These are phyloP conservation scores for Calycina marina DNA, from an alignment of 2,329 filamentous ascomycete genomes.

Conservation along the genomic window DNA sequence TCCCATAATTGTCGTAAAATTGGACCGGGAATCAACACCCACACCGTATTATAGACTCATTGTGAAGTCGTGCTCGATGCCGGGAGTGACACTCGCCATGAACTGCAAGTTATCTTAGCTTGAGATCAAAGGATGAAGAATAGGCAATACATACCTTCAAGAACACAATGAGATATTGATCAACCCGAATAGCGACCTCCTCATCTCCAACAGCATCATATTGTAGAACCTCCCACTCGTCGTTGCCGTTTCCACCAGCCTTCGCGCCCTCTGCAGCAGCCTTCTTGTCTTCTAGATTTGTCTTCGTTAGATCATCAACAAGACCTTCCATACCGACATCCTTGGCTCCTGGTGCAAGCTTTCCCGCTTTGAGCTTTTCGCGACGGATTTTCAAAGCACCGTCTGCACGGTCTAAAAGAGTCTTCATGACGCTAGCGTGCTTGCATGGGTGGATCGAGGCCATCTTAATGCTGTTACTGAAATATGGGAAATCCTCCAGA, in stretches of 20 bases:
- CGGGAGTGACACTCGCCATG: slow-evolving; percentile 81
- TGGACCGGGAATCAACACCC: no score
- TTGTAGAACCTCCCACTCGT: slow-evolving; percentile 54
- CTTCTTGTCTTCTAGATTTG: slow-evolving; percentile 35
- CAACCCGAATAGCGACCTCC: slow-evolving; percentile 71
- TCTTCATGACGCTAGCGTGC: slow-evolving; percentile 96
- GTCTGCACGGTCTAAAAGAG: slow-evolving; percentile 85
- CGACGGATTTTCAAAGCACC: slow-evolving; percentile 79
- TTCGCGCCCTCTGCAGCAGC: slow-evolving; percentile 27
- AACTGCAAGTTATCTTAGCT: slow-evolving; percentile 37
- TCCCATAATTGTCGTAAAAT: no score
- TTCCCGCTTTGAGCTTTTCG: slow-evolving; percentile 57
- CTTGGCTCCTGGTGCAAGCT: slow-evolving; percentile 29
- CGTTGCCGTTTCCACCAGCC: slow-evolving; percentile 33
- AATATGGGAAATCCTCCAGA: slow-evolving; percentile 92
- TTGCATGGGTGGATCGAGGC: slow-evolving; percentile 95
- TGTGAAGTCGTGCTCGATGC: slow-evolving; percentile 95
- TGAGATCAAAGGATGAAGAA: not conserved
- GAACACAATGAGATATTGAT: slow-evolving; percentile 79
- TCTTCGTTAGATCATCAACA: slow-evolving; percentile 61
- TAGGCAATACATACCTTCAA: slow-evolving; percentile 43
- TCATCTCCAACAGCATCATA: slow-evolving; percentile 45
- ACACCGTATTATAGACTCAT: slow-evolving; percentile 87
- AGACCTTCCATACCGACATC: slow-evolving; percentile 65
- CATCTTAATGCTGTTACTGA: slow-evolving; percentile 84